Percentiles rank a stretch among this genome's conserved stretches.
Conservation (phyloP, 768 basidiomycete species). For the Panaeolus papilionaceus region DNA sequence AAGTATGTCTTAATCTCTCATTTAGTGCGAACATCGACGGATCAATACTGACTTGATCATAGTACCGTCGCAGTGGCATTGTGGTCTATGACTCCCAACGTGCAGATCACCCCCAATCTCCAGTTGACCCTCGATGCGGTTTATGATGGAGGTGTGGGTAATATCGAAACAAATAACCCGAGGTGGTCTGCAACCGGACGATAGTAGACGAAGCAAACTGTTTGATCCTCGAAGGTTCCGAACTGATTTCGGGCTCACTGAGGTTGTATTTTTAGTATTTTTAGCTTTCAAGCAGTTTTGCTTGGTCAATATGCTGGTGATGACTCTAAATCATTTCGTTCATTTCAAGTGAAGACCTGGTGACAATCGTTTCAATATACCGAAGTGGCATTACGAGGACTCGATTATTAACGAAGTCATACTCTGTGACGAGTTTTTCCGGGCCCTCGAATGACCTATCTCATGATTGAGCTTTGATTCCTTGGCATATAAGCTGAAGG, state of each 20-base stretch:
- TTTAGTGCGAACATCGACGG: neutral
- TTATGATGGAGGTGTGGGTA: constrained; percentile 71
- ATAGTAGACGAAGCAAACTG: neutral
- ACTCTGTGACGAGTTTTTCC: too few relatives aligned
- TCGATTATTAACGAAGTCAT: too few relatives aligned
- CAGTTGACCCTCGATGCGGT: constrained; percentile 59
- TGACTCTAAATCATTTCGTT: too few relatives aligned
- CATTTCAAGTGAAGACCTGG: too few relatives aligned
- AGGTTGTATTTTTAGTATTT: too few relatives aligned
- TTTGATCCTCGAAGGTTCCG: neutral
- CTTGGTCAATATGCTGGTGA: too few relatives aligned
- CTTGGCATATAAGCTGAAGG: too few relatives aligned
- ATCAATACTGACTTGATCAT: constrained; percentile 2
- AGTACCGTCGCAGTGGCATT: constrained; percentile 69
- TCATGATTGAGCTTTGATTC: too few relatives aligned
- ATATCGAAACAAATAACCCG: constrained; percentile 63
- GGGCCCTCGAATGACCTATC: too few relatives aligned
- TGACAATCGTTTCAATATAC: too few relatives aligned
- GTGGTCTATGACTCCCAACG: constrained; percentile 66
- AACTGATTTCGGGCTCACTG: neutral
- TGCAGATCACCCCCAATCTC: constrained; percentile 55
- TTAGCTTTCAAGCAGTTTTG: too few relatives aligned
- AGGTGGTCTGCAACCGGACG: constrained; percentile 50
- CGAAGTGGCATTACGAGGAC: too few relatives aligned
- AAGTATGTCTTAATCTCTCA: constrained; percentile 54